Conservation (phyloP, 1,139 yeast species). For the Yamadazyma atmosphaerica region DNA sequence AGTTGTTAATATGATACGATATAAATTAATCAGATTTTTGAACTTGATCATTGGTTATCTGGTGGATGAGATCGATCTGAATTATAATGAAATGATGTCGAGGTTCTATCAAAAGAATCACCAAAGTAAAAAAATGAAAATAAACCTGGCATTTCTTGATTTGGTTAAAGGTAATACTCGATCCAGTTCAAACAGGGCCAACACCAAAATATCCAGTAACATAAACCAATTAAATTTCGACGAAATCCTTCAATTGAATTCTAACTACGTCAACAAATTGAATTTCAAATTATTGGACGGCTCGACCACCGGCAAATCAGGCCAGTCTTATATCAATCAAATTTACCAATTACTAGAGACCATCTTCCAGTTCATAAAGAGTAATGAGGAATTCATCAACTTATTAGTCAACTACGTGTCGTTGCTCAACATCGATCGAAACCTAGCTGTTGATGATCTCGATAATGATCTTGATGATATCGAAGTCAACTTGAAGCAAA, state of each 20-base stretch:
- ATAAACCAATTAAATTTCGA: slow-evolving; percentile 43
- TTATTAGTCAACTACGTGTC: slow-evolving; percentile 30
- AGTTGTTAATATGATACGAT: slow-evolving; percentile 45
- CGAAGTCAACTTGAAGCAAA: slow-evolving; percentile 26
- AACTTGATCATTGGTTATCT: slow-evolving; percentile 43
- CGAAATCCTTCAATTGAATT: slow-evolving; percentile 45
- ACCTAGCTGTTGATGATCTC: slow-evolving; percentile 13
- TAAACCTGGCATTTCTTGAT: slow-evolving; percentile 13
- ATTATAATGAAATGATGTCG: slow-evolving; percentile 27
- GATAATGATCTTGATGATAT: slow-evolving; percentile 19
- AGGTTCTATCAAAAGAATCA: slow-evolving; percentile 15
- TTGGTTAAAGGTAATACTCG: slow-evolving; percentile 7
- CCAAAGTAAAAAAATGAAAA: slow-evolving; percentile 17
- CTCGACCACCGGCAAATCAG: slow-evolving; percentile 40
- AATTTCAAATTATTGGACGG: slow-evolving; percentile 41
- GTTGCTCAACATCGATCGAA: slow-evolving; percentile 25
- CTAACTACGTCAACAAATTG: slow-evolving; percentile 35
- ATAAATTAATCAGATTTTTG: slow-evolving; percentile 47
- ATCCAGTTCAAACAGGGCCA: too few relatives aligned
- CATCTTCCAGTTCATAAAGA: slow-evolving; percentile 42
- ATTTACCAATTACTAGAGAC: slow-evolving; percentile 44
- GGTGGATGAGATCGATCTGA: slow-evolving; percentile 49
- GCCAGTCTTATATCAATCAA: slow-evolving; percentile 43
- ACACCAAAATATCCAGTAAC: slow-evolving; percentile 13
- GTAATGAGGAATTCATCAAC: slow-evolving; percentile 45